A percentile compares a stretch with the other conserved stretches of the same genome.
Conservation (phyloP, 2,329 filamentous ascomycete genomes). For the Penicillium sp. region DNA sequence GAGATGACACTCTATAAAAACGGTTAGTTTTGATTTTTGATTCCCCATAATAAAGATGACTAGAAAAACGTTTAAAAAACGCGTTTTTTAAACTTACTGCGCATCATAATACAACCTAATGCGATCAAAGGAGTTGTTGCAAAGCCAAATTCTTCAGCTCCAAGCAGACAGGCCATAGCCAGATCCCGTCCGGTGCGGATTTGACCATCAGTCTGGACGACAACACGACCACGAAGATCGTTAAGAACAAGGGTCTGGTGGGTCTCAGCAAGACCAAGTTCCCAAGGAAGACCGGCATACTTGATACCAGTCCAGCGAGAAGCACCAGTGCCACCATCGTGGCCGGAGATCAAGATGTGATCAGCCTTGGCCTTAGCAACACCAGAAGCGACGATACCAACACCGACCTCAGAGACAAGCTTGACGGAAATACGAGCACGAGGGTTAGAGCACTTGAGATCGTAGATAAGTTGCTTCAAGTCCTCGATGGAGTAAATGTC, state of each 20-base stretch:
- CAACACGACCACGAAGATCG: conserved; percentile 91
- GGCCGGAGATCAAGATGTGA: conserved; percentile 94
- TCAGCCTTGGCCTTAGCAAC: conserved; percentile 97
- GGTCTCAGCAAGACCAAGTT: conserved; percentile 93
- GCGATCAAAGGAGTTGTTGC: conserved; percentile 93
- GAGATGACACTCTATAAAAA: conserved; percentile 43
- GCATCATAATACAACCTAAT: conserved; percentile 96
- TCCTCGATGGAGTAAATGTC: conserved; percentile 99
- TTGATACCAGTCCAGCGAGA: conserved; percentile 97
- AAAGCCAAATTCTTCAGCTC: conserved; percentile 98
- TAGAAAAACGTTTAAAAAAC: background rate
- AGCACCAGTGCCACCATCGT: conserved; percentile 95
- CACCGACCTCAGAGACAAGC: conserved; percentile 95
- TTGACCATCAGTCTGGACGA: conserved; percentile 96
- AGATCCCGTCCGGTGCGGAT: conserved; percentile 91
- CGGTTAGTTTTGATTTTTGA: conserved; percentile 16
- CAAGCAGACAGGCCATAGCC: conserved; percentile 90
- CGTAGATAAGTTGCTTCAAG: conserved; percentile 96
- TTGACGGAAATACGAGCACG: conserved; percentile 93
- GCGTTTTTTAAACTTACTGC: conserved; percentile 41
- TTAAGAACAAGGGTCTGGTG: conserved; percentile 96
- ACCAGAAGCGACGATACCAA: conserved; percentile 96
- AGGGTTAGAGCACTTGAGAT: conserved; percentile 94
- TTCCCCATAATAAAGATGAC: background rate
- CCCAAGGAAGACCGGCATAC: conserved; percentile 95